These are phyloP conservation scores for Camelina neglecta DNA, from an alignment of 345 rosid genomes.

Conservation along the genomic window DNA sequence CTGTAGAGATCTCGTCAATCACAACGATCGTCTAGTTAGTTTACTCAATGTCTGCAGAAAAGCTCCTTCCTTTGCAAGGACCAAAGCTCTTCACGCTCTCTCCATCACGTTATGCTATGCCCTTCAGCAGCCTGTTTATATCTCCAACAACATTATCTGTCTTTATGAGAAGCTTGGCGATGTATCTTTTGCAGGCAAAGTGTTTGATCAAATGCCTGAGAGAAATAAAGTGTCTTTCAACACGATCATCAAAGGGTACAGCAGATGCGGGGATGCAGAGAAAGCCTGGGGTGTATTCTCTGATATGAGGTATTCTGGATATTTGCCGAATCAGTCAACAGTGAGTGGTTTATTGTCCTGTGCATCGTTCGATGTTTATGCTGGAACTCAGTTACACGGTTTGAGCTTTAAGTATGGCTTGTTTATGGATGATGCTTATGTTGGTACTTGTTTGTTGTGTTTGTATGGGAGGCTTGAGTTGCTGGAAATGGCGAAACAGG, in stretches of 20 bases:
- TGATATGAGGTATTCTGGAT: conserved; percentile 57
- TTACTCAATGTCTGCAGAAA: conserved; percentile 56
- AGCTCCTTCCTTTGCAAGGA: conserved; percentile 52
- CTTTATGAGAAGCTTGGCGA: conserved; percentile 47
- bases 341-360: conserved; percentile 68
- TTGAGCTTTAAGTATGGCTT: conserved; percentile 66
- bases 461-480: conserved; percentile 68
- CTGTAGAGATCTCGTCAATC: conserved; percentile 47
- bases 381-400: conserved; percentile 69
- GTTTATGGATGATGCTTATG: conserved; percentile 61
- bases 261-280: conserved; percentile 48
- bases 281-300: conserved; percentile 54
- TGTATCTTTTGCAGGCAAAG: conserved; percentile 49
- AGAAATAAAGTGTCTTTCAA: conserved; percentile 67
- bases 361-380: conserved; percentile 45
- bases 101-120: conserved; percentile 51
- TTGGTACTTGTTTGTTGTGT: conserved; percentile 71
- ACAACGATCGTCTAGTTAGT: conserved; percentile 50
- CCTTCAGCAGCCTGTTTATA: conserved; percentile 55
- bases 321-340: conserved; percentile 57
- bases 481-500: conserved; percentile 53
- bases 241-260: conserved; percentile 55
- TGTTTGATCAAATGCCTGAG: conserved; percentile 72
- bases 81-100: conserved; percentile 75
- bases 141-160: conserved; percentile 63